Percentiles rank a stretch among this genome's conserved stretches.
These are phyloP conservation scores for Hippophae rhamnoides DNA, from an alignment of 306 rosid genomes.

Conservation along the genomic window DNA sequence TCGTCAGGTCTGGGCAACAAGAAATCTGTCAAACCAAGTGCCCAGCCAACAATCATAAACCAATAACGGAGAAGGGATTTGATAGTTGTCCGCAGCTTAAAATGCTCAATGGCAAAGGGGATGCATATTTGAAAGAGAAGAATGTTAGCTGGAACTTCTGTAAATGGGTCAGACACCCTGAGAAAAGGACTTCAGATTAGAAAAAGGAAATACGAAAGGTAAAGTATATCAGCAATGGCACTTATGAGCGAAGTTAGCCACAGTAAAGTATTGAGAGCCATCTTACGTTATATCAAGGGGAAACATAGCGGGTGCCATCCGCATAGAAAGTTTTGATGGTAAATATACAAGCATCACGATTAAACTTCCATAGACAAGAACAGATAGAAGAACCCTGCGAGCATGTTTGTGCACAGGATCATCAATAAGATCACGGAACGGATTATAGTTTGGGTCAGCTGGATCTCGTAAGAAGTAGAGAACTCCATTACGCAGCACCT, in stretches of 20 bases:
- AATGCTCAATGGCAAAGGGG: conserved; percentile 96
- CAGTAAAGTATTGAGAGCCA: conserved; percentile 11
- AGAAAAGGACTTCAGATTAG: conserved; percentile 15
- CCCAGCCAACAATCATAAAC: conserved; percentile 98
- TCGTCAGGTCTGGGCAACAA: conserved; percentile 85
- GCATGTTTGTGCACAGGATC: conserved; percentile 99
- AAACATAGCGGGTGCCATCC: conserved; percentile 79
- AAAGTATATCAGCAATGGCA: background rate
- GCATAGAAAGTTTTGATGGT: conserved; percentile 96
- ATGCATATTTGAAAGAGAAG: conserved; percentile 96
- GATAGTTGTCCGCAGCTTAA: conserved; percentile 84
- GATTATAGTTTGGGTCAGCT: conserved; percentile 98
- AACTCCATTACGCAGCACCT: conserved; percentile 98
- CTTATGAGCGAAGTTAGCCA: background rate
- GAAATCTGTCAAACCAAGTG: conserved; percentile 84
- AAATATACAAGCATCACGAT: conserved; percentile 96
- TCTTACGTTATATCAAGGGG: conserved; percentile 96
- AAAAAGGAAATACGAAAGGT: background rate
- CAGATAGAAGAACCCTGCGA: conserved; percentile 89
- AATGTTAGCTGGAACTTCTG: conserved; percentile 98
- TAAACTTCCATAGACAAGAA: conserved; percentile 95
- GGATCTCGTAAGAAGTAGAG: conserved; percentile 95
- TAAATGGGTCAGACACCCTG: conserved; percentile 98
- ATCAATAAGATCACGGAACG: conserved; percentile 94
- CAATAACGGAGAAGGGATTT: conserved; percentile 84